A percentile compares a stretch with the other conserved stretches of the same genome.
phyloP scores from a whole-genome alignment of 78 protist species.

The Dictyostelium brefeldianum region DNA sequence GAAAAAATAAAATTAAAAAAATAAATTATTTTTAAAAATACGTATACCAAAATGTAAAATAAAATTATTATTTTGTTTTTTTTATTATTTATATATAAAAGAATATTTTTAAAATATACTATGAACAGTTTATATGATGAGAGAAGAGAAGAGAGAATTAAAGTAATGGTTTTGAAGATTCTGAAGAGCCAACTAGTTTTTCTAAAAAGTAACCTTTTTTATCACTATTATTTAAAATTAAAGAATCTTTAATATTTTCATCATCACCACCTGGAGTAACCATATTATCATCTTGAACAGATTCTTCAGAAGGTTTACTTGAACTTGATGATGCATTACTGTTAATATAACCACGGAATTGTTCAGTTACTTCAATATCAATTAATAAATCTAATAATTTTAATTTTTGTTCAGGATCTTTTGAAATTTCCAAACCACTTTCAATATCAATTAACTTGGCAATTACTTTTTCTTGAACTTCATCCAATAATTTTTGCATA shows the following conservation, averaged over 20 bases:
- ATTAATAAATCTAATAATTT: not conserved
- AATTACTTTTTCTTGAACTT: not conserved
- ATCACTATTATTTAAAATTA: not conserved
- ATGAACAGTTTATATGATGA: too few relatives aligned
- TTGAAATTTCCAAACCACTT: not conserved
- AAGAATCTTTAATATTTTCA: not conserved
- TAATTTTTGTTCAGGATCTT: not conserved
- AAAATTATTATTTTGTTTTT: too few relatives aligned
- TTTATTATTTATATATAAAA: too few relatives aligned
- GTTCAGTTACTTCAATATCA: not conserved
- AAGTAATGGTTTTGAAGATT: constrained; percentile 23
- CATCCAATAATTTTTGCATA: not conserved
- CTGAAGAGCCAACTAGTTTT: not conserved
- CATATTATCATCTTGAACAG: not conserved
- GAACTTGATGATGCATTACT: too few relatives aligned
- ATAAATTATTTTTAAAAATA: too few relatives aligned
- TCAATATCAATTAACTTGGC: not conserved
- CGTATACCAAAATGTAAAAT: too few relatives aligned
- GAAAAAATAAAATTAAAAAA: too few relatives aligned
- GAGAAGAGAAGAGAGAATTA: too few relatives aligned
- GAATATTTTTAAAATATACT: too few relatives aligned
- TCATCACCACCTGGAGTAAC: constrained; percentile 20
- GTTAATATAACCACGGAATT: too few relatives aligned
- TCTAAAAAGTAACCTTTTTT: not conserved
- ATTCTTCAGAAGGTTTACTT: not conserved